A percentile compares a stretch with the other conserved stretches of the same genome.
Conservation (phyloP, 768 basidiomycete genomes). For the Hericium erinaceus region DNA sequence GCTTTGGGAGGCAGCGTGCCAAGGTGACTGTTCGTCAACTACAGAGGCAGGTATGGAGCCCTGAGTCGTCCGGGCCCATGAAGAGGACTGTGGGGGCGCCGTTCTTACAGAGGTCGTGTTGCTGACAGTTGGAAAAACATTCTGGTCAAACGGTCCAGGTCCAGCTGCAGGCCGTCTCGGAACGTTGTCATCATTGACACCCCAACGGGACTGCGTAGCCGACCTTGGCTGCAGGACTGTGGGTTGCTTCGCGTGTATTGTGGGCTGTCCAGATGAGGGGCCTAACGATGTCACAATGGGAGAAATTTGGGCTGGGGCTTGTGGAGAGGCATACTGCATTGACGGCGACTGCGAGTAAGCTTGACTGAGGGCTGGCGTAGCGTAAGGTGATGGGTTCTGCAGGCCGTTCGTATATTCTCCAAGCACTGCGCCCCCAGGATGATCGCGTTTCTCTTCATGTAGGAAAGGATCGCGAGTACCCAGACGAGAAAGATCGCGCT, state of each 20-base stretch:
- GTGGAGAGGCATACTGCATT: constrained; percentile 3
- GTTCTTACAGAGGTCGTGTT: constrained; percentile 10
- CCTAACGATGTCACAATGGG: not conserved
- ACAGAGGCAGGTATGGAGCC: constrained; percentile 6
- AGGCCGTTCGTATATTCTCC: constrained; percentile 8
- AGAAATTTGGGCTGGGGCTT: not conserved
- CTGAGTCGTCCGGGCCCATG: constrained; percentile 6
- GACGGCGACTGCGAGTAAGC: constrained; percentile 10
- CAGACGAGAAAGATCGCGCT: constrained; percentile 12
- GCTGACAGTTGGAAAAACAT: constrained; percentile 8
- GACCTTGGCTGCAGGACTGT: not conserved
- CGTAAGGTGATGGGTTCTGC: constrained; percentile 6
- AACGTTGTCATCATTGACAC: constrained; percentile 4
- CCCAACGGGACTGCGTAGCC: constrained; percentile 7
- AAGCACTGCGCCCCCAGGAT: constrained; percentile 6
- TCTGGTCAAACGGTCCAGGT: constrained; percentile 9
- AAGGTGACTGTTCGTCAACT: constrained; percentile 40
- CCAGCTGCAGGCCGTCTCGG: constrained; percentile 9
- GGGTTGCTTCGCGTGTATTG: not conserved
- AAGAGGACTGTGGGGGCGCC: constrained; percentile 13
- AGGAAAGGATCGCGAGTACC: constrained; percentile 11
- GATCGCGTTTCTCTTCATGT: constrained; percentile 1
- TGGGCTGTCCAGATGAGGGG: not conserved
- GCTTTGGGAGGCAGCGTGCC: constrained; percentile 42
- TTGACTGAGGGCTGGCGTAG: constrained; percentile 9